A percentile compares a stretch with the other conserved stretches of the same genome.
Conservation (phyloP, 1,139 yeast genomes). For the Candida dubliniensis region DNA sequence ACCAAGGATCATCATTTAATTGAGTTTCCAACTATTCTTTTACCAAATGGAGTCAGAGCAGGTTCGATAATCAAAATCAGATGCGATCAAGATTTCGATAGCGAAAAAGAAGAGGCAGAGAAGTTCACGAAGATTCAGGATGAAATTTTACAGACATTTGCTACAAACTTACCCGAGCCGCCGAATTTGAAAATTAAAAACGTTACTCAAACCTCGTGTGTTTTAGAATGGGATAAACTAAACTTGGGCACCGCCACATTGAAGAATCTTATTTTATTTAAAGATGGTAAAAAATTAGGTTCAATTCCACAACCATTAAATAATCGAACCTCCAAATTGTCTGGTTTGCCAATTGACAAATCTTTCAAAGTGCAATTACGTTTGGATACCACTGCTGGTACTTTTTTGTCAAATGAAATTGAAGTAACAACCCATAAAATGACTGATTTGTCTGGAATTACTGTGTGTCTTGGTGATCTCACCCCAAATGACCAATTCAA, state of each 20-base stretch:
- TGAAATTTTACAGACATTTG: constrained; percentile 70
- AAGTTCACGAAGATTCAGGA: constrained; percentile 69
- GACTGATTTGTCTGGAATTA: constrained; percentile 94
- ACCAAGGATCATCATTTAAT: constrained; percentile 93
- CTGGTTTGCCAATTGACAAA: constrained; percentile 88
- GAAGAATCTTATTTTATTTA: constrained; percentile 73
- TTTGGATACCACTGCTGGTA: constrained; percentile 88
- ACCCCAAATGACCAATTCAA: constrained; percentile 60
- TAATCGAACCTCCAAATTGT: constrained; percentile 80
- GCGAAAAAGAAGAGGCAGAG: constrained; percentile 60
- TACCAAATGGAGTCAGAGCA: constrained; percentile 88
- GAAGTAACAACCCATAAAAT: constrained; percentile 86
- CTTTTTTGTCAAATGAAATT: constrained; percentile 64
- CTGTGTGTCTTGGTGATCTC: constrained; percentile 85
- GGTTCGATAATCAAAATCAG: constrained; percentile 90
- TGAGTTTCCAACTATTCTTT: constrained; percentile 89
- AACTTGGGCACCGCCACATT: constrained; percentile 82
- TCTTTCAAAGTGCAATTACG: constrained; percentile 77
- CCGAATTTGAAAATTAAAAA: constrained; percentile 76
- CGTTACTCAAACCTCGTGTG: constrained; percentile 92
- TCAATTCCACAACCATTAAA: constrained; percentile 82
- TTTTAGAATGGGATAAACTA: constrained; percentile 88
- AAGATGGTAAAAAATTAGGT: constrained; percentile 78
- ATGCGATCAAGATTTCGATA: constrained; percentile 76
- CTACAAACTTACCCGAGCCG: constrained; percentile 65